These are phyloP conservation scores for Eucalyptus dawsonii DNA, from an alignment of 345 rosid species.

Conservation along the genomic window DNA sequence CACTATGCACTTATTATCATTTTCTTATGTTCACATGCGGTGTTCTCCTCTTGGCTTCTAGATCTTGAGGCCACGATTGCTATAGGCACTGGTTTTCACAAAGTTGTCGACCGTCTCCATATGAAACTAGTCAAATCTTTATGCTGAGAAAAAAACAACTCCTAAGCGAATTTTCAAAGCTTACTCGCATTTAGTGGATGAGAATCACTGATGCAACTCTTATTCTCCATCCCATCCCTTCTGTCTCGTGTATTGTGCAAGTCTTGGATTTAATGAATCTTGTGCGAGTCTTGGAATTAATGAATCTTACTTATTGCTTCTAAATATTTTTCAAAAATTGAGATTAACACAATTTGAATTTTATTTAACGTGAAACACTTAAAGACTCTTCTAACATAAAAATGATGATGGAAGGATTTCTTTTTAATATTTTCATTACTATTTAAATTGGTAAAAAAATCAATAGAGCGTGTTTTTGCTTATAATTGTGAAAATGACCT, in stretches of 20 bases:
- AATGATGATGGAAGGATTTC: background rate
- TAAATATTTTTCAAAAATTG: background rate
- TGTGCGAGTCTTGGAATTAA: no score
- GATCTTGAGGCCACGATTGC: background rate
- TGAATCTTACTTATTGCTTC: background rate
- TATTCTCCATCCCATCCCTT: background rate
- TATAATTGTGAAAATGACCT: no score
- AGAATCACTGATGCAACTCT: background rate
- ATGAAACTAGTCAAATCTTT: background rate
- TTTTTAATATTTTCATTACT: background rate
- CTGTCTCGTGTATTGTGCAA: fast-evolving
- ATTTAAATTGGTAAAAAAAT: background rate
- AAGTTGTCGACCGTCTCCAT: background rate
- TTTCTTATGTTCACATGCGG: background rate
- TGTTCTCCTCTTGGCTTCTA: background rate
- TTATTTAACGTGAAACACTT: background rate
- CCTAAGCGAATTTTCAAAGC: background rate
- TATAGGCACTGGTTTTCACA: background rate
- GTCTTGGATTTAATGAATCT: background rate
- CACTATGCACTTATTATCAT: background rate
- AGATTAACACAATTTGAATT: background rate
- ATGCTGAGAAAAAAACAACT: background rate
- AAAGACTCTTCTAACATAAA: background rate
- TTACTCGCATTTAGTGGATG: no score
- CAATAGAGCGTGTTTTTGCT: no score